Conservation (phyloP, 2,329 filamentous ascomycete species). For the Alternaria hordeiaustralica region DNA sequence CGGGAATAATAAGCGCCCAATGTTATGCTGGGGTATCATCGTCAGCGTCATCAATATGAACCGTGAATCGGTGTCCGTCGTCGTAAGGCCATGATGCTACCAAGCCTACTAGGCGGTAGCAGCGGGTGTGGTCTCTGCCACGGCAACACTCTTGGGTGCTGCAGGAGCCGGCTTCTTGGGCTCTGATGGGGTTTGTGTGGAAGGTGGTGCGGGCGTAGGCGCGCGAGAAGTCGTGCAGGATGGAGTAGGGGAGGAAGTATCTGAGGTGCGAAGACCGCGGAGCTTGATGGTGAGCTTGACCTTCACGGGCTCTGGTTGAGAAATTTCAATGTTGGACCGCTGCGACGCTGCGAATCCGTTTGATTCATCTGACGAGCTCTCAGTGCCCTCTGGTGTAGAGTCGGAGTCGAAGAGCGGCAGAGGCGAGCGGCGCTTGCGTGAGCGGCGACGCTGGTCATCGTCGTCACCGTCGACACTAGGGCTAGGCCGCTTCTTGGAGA, state of each 20-base stretch:
- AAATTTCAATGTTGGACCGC: conserved; percentile 29
- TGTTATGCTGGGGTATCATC: conserved; percentile 37
- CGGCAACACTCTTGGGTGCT: not conserved
- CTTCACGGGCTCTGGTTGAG: conserved; percentile 25
- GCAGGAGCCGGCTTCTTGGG: not conserved
- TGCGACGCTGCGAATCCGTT: conserved; percentile 37
- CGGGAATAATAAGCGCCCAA: conserved; percentile 29
- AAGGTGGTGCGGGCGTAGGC: conserved; percentile 10
- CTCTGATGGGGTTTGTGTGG: not conserved
- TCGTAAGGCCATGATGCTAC: conserved; percentile 20
- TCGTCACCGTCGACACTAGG: conserved; percentile 59
- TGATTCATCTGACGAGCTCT: conserved; percentile 47
- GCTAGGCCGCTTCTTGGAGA: conserved; percentile 56
- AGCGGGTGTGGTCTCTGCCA: conserved; percentile 12
- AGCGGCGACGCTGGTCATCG: conserved; percentile 56
- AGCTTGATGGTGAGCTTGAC: conserved; percentile 43
- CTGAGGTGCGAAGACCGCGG: conserved; percentile 38
- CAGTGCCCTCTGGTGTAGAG: conserved; percentile 43
- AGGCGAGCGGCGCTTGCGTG: conserved; percentile 61
- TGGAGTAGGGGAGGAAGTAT: conserved; percentile 25
- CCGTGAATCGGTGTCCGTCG: conserved; percentile 9
- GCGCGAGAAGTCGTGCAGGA: conserved; percentile 27
- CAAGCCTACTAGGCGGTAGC: conserved; percentile 12
- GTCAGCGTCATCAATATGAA: conserved; percentile 15
- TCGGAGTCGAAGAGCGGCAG: conserved; percentile 54